Conservation (phyloP, 1,284 basidiomycete genomes). For the Phellinidium pouzarii region DNA sequence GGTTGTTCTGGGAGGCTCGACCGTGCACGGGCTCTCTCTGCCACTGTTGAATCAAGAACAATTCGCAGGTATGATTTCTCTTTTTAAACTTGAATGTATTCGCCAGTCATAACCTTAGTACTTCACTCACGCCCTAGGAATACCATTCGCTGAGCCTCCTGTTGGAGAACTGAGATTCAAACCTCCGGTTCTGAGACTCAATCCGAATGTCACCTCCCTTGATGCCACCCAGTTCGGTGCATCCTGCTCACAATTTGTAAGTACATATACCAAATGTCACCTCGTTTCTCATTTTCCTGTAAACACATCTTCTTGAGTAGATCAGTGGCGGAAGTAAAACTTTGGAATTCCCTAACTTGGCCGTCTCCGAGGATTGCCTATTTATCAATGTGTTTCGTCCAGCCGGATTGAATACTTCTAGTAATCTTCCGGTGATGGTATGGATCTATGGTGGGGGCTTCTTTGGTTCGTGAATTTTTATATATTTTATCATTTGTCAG, state of each 20-base stretch:
- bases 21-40: not conserved
- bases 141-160: slow-evolving; percentile 61
- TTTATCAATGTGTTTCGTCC: slow-evolving; percentile 42
- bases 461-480: not conserved
- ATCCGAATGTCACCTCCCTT: slow-evolving; percentile 27
- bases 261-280: not conserved
- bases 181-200: slow-evolving; percentile 46
- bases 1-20: not conserved
- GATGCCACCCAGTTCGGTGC: slow-evolving; percentile 46
- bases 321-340: not conserved
- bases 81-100: slow-evolving; percentile 27
- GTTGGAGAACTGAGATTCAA: slow-evolving; percentile 48
- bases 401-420: slow-evolving; percentile 23
- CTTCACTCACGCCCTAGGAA: slow-evolving; percentile 33
- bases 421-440: slow-evolving; percentile 32
- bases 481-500: not conserved
- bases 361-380: slow-evolving; percentile 39
- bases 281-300: not conserved
- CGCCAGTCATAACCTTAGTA: too few species aligned
- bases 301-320: too few species aligned
- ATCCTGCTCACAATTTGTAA: slow-evolving; percentile 46
- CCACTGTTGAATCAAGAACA: slow-evolving; percentile 5
- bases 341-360: not conserved
- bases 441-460: slow-evolving; percentile 22
- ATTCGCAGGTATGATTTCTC: slow-evolving; percentile 4